phyloP scores from a whole-genome alignment of 2,329 filamentous ascomycete genomes.

The Hypoxylon sp. region DNA sequence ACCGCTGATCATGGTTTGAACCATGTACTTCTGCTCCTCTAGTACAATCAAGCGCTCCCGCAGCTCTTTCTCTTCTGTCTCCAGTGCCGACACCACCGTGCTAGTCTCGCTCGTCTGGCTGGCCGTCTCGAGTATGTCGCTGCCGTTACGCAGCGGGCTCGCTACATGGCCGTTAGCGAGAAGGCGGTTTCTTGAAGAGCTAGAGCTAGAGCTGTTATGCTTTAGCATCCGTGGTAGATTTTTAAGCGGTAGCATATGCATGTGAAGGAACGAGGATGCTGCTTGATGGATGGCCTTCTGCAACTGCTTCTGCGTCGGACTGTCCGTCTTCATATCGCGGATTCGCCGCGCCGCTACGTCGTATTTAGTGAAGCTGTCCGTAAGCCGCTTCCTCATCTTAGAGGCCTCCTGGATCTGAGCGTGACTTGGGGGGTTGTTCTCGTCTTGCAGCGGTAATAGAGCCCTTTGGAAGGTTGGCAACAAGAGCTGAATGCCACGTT shows the following conservation, averaged over 20 bases:
- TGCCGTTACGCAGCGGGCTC: conserved; percentile 64
- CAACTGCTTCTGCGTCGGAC: conserved; percentile 78
- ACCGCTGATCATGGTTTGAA: conserved; percentile 85
- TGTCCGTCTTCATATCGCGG: conserved; percentile 81
- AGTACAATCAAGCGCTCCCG: conserved; percentile 85
- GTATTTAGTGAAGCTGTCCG: conserved; percentile 91
- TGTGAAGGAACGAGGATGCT: conserved; percentile 85
- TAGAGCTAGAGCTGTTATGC: conserved; percentile 58
- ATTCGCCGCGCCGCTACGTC: conserved; percentile 85
- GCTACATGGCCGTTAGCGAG: conserved; percentile 54
- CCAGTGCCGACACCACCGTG: conserved; percentile 72
- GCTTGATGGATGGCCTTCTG: conserved; percentile 88
- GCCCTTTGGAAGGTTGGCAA: conserved; percentile 88
- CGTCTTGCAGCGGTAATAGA: conserved; percentile 77
- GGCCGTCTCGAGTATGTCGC: conserved; percentile 62
- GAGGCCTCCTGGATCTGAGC: conserved; percentile 86
- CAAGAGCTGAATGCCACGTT: conserved; percentile 85
- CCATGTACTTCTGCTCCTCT: conserved; percentile 92
- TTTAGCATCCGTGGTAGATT: conserved; percentile 78
- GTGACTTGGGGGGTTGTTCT: conserved; percentile 64
- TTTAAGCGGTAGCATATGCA: conserved; percentile 92
- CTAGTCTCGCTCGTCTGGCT: conserved; percentile 67
- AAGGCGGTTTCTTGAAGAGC: conserved; percentile 52
- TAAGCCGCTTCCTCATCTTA: conserved; percentile 89
- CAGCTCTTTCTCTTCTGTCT: conserved; percentile 86